These are phyloP conservation scores for Fusarium domesticum DNA, from an alignment of 2,329 filamentous ascomycete genomes.

Conservation along the genomic window DNA sequence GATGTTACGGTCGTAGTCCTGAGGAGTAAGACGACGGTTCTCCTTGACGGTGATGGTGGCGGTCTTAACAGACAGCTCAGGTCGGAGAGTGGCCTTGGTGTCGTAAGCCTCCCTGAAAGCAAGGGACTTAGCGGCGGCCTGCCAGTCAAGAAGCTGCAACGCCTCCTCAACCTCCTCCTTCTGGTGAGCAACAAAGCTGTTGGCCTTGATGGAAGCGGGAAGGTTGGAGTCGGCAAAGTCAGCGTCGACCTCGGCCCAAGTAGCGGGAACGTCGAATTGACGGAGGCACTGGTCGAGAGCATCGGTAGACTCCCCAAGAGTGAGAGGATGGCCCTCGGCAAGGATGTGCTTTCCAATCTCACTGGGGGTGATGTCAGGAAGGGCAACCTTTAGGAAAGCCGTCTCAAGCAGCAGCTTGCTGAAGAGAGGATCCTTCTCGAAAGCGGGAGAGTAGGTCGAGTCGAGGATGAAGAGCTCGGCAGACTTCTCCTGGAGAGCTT, in stretches of 20 bases:
- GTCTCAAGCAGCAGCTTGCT: conserved; percentile 71
- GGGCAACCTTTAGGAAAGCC: conserved; percentile 76
- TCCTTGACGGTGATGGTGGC: conserved; percentile 88
- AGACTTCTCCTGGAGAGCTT: conserved; percentile 66
- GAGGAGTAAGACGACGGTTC: conserved; percentile 86
- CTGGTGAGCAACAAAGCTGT: conserved; percentile 78
- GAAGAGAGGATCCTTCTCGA: conserved; percentile 63
- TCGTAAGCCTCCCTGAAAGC: conserved; percentile 93
- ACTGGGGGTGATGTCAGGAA: conserved; percentile 61
- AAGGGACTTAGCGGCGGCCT: conserved; percentile 80
- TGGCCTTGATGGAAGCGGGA: conserved; percentile 65
- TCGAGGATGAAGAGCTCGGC: conserved; percentile 76
- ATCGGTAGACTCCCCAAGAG: conserved; percentile 57
- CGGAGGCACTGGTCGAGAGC: conserved; percentile 68
- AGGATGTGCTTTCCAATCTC: conserved; percentile 63
- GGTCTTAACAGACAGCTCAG: conserved; percentile 83
- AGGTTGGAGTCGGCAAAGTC: conserved; percentile 54
- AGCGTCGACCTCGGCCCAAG: conserved; percentile 68
- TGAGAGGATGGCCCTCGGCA: conserved; percentile 52
- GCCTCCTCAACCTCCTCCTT: conserved; percentile 71
- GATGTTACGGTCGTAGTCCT: conserved; percentile 93
- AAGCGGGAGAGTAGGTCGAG: conserved; percentile 61
- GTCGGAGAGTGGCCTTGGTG: conserved; percentile 70
- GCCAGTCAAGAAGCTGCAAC: conserved; percentile 69
- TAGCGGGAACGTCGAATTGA: conserved; percentile 69